Base-by-base conservation (phyloP, 192 early-diverging fungal genomes). In the Cladochytrium replicatum region DNA sequence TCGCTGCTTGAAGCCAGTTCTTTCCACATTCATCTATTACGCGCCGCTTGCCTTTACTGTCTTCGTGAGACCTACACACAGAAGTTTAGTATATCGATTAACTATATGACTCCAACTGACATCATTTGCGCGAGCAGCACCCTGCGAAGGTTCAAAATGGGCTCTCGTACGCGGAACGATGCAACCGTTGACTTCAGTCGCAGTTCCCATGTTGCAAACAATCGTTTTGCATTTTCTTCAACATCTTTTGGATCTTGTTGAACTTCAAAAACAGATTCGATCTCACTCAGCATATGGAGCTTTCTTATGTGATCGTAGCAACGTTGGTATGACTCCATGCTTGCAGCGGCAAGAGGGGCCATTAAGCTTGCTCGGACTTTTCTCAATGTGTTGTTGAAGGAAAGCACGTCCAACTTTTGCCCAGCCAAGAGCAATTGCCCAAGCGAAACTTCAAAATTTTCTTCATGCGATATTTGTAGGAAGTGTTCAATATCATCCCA, bases 1-100 rank as follows among this genome's bases (percentile, higher is more conserved):
- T 71, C 5, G 85, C 83, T 9, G 72, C 74, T 44, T 82, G 64
- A 2, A 87, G 55, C 82, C 85, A 87, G 0, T 82, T 50, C n/a
- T 38, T 31, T 5, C 81, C 78, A 41, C 63, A 63, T 38, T 76
- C 49, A 0, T 13, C 17, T 37, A 13, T 37, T 37, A 37, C 17
- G 34, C 34, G 34, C 13, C 34, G 34, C 17, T 37, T 37, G 17
- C 17, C 13, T 37, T 17, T 17, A 13, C 34, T 17, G 34, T 13
- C 17, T 37, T 17, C 34, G 17, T 17, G 34, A 13, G 34, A 37
- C 17, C 34, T n/a, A n/a, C n/a, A n/a, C n/a, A n/a, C n/a, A n/a
- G n/a, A n/a, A n/a, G n/a, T n/a, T n/a, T n/a, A n/a, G n/a, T n/a
- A n/a, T n/a, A n/a, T n/a, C n/a, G n/a, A n/a, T n/a, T n/a, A n/a